phyloP scores from a whole-genome alignment of 2,329 filamentous ascomycete genomes.

The Cadophora luteo-olivacea region DNA sequence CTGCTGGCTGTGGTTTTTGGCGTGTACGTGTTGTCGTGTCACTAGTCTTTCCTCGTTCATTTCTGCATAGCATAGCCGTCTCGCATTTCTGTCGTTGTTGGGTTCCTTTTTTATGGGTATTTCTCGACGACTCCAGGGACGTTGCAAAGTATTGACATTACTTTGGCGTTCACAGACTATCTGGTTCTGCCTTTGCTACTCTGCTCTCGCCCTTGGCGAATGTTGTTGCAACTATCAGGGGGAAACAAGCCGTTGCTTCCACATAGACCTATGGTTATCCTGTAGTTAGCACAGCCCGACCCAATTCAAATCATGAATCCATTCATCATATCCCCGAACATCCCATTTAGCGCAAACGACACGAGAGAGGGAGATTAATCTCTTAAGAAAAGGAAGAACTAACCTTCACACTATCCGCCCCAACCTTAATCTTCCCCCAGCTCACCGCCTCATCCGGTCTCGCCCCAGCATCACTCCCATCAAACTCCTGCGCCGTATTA shows the following conservation, averaged over 20 bases:
- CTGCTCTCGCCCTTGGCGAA: slow-evolving; percentile 58
- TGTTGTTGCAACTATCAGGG: slow-evolving; percentile 70
- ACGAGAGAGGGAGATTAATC: not conserved
- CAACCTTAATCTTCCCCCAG: slow-evolving; percentile 97
- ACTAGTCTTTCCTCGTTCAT: not conserved
- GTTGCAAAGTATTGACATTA: not conserved
- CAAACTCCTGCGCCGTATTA: slow-evolving; percentile 97
- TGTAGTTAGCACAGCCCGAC: slow-evolving; percentile 18
- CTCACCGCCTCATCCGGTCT: slow-evolving; percentile 96
- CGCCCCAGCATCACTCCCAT: slow-evolving; percentile 94
- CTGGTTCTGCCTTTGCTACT: not conserved
- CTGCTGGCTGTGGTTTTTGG: not conserved
- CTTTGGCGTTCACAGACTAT: not conserved
- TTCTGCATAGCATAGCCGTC: slow-evolving; percentile 3
- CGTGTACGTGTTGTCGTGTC: not conserved
- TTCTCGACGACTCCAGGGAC: not conserved
- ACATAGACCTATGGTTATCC: slow-evolving; percentile 61
- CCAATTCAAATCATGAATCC: not conserved
- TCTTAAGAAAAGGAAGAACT: slow-evolving; percentile 34
- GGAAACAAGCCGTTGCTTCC: slow-evolving; percentile 70
- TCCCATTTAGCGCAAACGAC: too few relatives aligned
- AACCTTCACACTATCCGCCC: slow-evolving; percentile 89
- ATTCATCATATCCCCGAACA: too few relatives aligned
- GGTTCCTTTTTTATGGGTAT: not conserved
- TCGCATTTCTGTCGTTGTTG: not conserved